A percentile compares a stretch with the other conserved stretches of the same genome.
phyloP scores from a whole-genome alignment of 2,329 filamentous ascomycete genomes.

The Leptographium galeiforme region DNA sequence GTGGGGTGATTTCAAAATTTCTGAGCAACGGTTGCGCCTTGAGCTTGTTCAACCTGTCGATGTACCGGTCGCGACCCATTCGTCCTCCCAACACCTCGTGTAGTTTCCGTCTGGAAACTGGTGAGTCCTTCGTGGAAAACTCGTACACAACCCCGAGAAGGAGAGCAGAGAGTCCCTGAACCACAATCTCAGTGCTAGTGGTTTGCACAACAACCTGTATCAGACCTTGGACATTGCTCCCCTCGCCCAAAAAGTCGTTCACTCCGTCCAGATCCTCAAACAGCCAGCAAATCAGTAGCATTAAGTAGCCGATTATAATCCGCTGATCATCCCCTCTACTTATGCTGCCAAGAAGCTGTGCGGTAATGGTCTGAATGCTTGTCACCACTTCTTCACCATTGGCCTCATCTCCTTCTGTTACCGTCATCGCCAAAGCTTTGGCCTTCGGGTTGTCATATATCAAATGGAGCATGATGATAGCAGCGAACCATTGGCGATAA shows the following conservation, averaged over 20 bases:
- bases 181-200: constrained; percentile 47
- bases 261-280: constrained; percentile 87
- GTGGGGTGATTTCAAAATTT: constrained; percentile 78
- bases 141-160: constrained; percentile 85
- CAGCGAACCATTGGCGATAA: constrained; percentile 82
- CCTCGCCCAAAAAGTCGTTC: constrained; percentile 85
- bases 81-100: constrained; percentile 64
- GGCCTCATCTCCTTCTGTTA: constrained; percentile 79
- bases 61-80: constrained; percentile 75
- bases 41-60: constrained; percentile 66
- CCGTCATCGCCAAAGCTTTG: constrained; percentile 64
- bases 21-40: constrained; percentile 67
- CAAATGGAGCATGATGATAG: constrained; percentile 74
- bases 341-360: constrained; percentile 71
- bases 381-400: constrained; percentile 92
- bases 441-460: constrained; percentile 67
- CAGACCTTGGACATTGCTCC: constrained; percentile 78
- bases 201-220: constrained; percentile 59
- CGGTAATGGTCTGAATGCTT: constrained; percentile 75
- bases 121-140: constrained; percentile 94
- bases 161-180: constrained; percentile 73
- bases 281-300: constrained; percentile 78
- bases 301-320: constrained; percentile 72
- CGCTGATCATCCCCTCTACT: constrained; percentile 66
- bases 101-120: constrained; percentile 67